These are phyloP conservation scores for Lycium ferocissimum DNA, from an alignment of 257 asterid species.

Conservation along the genomic window DNA sequence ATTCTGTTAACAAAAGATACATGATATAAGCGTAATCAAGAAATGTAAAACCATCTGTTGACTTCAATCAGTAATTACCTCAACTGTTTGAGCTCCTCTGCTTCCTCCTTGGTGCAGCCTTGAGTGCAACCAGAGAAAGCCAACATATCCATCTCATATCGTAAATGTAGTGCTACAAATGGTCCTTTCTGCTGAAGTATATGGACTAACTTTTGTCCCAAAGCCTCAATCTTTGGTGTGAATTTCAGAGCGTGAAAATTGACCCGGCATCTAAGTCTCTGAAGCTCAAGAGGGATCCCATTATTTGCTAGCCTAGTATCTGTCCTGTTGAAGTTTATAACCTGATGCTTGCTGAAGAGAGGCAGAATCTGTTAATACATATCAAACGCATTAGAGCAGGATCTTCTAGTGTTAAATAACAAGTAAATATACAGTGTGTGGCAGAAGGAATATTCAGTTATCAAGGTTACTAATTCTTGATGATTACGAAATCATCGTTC, in stretches of 20 bases:
- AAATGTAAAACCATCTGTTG: neutral
- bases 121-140: conserved; percentile 97
- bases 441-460: neutral
- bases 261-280: conserved; percentile 85
- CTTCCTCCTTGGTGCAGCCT: conserved; percentile 83
- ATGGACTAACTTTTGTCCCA: conserved; percentile 72
- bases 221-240: conserved; percentile 81
- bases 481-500: neutral
- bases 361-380: conserved; percentile 70
- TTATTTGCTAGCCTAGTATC: conserved; percentile 87
- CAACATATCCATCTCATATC: conserved; percentile 98
- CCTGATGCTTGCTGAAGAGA: conserved; percentile 73
- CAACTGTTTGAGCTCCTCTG: conserved; percentile 79
- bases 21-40: neutral
- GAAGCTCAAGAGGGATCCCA: conserved; percentile 80
- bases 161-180: conserved; percentile 81
- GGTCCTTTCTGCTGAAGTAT: conserved; percentile 76
- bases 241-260: conserved; percentile 85
- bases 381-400: conserved; percentile 25
- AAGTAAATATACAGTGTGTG: neutral
- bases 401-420: neutral
- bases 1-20: too few species aligned
- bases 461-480: neutral
- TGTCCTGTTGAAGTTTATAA: conserved; percentile 85
- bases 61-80: conserved; percentile 51